Evolutionary conservation across 495 filamentous ascomycete genomes (phyloP).

Genomic region (Penicillium cataractarum): DNA sequence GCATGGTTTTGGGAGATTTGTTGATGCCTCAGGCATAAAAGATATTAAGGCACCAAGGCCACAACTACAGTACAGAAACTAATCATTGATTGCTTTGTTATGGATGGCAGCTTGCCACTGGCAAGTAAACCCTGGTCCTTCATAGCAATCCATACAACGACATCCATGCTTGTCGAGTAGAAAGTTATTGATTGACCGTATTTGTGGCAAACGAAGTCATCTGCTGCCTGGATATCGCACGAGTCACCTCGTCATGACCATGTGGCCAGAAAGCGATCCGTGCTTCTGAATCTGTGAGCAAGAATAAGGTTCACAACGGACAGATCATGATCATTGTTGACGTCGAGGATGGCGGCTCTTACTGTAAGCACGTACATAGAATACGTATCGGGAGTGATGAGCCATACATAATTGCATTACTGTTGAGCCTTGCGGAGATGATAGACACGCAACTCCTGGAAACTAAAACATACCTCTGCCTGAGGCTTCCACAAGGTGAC

Average conservation of each 20-base stretch:
- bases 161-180: not conserved
- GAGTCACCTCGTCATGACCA: not conserved
- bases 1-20: not conserved
- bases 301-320: not conserved
- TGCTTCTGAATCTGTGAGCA: not conserved
- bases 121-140: not conserved
- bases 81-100: too few relatives aligned
- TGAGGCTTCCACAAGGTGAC: not conserved
- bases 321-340: not conserved
- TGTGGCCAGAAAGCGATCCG: not conserved
- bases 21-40: conserved; percentile 27
- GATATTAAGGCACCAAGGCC: not conserved
- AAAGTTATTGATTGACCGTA: not conserved
- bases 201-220: not conserved
- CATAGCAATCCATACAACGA: not conserved
- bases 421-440: too few relatives aligned
- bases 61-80: too few relatives aligned
- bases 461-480: not conserved
- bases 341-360: not conserved
- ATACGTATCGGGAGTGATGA: too few relatives aligned
- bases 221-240: not conserved
- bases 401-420: too few relatives aligned
- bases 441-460: too few relatives aligned
- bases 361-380: too few relatives aligned
- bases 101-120: too few relatives aligned